Conservation (phyloP, 1,284 basidiomycete species). For the Moniliella sp. region DNA sequence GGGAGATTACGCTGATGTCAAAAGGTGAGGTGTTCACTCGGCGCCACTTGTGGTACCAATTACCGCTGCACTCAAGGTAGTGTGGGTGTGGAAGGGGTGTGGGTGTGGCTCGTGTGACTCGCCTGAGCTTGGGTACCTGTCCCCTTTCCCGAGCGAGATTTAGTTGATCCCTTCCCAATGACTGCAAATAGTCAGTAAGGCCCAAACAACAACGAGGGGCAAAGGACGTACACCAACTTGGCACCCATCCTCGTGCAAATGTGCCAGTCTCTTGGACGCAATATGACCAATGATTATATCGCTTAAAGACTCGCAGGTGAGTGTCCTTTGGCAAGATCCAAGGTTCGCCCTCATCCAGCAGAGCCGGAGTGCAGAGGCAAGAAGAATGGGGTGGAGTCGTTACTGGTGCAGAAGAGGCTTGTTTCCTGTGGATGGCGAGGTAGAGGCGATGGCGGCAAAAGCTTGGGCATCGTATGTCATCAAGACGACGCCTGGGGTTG, state of each 20-base stretch:
- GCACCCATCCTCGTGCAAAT: slow-evolving; percentile 26
- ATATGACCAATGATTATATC: slow-evolving; percentile 79
- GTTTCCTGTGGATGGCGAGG: not conserved
- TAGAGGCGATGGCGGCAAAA: not conserved
- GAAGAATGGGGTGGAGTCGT: not conserved
- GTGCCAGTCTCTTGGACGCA: slow-evolving; percentile 24
- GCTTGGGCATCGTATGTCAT: slow-evolving; percentile 95
- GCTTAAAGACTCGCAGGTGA: slow-evolving; percentile 71
- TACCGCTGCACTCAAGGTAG: no score
- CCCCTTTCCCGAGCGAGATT: not conserved
- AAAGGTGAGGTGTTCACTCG: no score
- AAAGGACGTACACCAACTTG: slow-evolving; percentile 15
- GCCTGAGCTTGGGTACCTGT: not conserved
- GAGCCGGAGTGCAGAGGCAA: not conserved
- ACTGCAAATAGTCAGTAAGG: not conserved
- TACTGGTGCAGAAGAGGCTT: not conserved
- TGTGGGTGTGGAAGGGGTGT: no score
- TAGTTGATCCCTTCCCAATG: not conserved
- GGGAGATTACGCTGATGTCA: no score
- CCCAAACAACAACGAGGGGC: not conserved
- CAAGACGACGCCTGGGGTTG: slow-evolving; percentile 73
- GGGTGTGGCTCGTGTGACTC: not conserved
- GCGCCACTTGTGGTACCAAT: no score
- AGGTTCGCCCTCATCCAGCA: slow-evolving; percentile 55
- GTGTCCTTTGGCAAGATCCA: slow-evolving; percentile 69